Evolutionary conservation across 2,329 filamentous ascomycete genomes (phyloP).

Genomic region (Fusarium devonianum): DNA sequence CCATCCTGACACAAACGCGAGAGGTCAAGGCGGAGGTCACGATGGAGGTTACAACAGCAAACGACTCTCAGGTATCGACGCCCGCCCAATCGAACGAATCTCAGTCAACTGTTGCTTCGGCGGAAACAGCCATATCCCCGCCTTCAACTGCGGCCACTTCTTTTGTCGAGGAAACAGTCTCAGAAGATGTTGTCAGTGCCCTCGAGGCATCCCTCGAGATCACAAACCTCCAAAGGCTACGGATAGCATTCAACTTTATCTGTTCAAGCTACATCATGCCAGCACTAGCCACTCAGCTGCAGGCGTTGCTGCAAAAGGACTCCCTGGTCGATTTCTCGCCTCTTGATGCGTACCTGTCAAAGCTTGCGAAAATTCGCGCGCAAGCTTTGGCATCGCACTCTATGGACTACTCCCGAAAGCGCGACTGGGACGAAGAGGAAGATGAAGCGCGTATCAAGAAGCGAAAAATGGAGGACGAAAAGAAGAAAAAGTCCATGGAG

Average conservation of each 20-base stretch:
- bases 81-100: slow-evolving; percentile 48
- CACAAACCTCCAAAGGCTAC: slow-evolving; percentile 67
- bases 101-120: slow-evolving; percentile 50
- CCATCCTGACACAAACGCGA: slow-evolving; percentile 72
- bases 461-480: slow-evolving; percentile 85
- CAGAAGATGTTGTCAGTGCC: slow-evolving; percentile 49
- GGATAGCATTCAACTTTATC: slow-evolving; percentile 71
- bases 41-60: slow-evolving; percentile 12
- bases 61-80: slow-evolving; percentile 33
- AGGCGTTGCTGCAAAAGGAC: slow-evolving; percentile 47
- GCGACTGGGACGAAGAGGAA: slow-evolving; percentile 70
- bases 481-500: slow-evolving; percentile 77
- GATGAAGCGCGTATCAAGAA: slow-evolving; percentile 75
- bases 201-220: slow-evolving; percentile 59
- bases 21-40: slow-evolving; percentile 51
- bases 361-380: slow-evolving; percentile 71
- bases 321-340: slow-evolving; percentile 69
- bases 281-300: slow-evolving; percentile 52
- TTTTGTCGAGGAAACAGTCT: slow-evolving; percentile 45
- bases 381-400: slow-evolving; percentile 75
- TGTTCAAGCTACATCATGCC: slow-evolving; percentile 65
- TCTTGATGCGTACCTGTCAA: slow-evolving; percentile 72
- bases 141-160: slow-evolving; percentile 57
- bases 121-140: slow-evolving; percentile 49
- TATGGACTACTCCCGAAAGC: slow-evolving; percentile 76